Base-by-base conservation (phyloP, 1,284 basidiomycete genomes). In the Trichosporon inkin region DNA sequence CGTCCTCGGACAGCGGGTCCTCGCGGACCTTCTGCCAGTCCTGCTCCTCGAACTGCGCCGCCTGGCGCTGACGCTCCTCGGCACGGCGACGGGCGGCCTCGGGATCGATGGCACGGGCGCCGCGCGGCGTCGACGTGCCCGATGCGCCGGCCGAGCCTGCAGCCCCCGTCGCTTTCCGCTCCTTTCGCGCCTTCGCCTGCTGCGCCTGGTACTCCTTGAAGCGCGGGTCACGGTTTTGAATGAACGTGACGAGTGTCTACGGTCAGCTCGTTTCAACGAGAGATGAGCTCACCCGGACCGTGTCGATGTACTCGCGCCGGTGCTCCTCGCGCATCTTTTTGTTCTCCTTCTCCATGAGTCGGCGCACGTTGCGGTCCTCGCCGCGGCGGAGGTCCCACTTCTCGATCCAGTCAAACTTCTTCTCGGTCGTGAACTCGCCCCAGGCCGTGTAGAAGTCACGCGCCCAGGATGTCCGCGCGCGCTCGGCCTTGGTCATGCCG, bases 311-410 rank as follows among this genome's bases (percentile, higher is more conserved):
- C 67, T 99, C 95, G 71, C 85, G 85, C 38, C 89, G 83, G 6
- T 89, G 88, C 41, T 90, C 88, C 39, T 96, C 92, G 14, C 94
- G 83, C 8, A 86, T 85, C 68, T 92, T 92, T 78, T 91, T 92
- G 77, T 99, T 99, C 68, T 98, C 96, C 71, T 88, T 90, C 75
- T 99, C 96, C 88, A 99, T 94, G 38, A 92, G 71, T 64, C 91
- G 84, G 69, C 93, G 84, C 47, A 90, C 84, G 44, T 87, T 84
- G 20, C 95, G 83, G 77, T 96, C 93, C 10, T 91, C 90, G 2
- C 92, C 94, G 61, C 94, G 88, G 16, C 84, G 80, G 2, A 86
- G 64, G 71, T 93, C 88, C 86, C 92, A 96, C 68, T 86, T 83
- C 64, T 94, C 92, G 58, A 83, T 83, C 93, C 95, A 98, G 1